Evolutionary conservation across 2,329 filamentous ascomycete species (phyloP).

Genomic region (Penicillium sp.): DNA sequence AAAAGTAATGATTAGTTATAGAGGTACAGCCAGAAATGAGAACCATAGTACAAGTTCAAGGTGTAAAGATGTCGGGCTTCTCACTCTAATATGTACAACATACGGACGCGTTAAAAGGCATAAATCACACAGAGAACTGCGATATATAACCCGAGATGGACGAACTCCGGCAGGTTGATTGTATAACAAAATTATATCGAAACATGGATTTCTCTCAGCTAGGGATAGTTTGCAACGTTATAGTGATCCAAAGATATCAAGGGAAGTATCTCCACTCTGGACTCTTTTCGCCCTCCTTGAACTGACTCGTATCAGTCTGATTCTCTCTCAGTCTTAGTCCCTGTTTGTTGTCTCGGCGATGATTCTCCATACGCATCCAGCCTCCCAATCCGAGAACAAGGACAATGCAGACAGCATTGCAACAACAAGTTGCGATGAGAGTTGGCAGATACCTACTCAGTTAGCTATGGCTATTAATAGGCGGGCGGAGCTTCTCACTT

Average conservation of each 20-base stretch:
- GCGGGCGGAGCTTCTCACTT: constrained; percentile 20
- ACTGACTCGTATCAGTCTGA: constrained; percentile 43
- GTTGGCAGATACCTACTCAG: constrained; percentile 46
- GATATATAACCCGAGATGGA: too few species aligned
- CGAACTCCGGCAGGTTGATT: too few species aligned
- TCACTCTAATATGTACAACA: too few species aligned
- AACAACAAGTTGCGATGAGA: constrained; percentile 45
- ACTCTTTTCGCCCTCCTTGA: constrained; percentile 42
- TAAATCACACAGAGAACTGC: too few species aligned
- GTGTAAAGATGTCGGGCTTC: too few species aligned
- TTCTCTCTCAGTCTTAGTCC: constrained; percentile 37
- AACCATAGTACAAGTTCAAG: too few species aligned
- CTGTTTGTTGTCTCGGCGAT: constrained; percentile 40
- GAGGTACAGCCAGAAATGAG: too few species aligned
- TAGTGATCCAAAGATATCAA: neutral
- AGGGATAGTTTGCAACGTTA: too few species aligned
- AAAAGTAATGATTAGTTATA: too few species aligned
- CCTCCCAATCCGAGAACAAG: constrained; percentile 42
- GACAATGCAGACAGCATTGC: constrained; percentile 46
- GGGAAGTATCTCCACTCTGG: constrained; percentile 36
- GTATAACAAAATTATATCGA: too few species aligned
- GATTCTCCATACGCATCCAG: constrained; percentile 51
- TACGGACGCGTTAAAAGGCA: too few species aligned
- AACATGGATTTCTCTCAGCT: too few species aligned
- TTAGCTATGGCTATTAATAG: neutral